phyloP scores from a whole-genome alignment of 2,329 filamentous ascomycete species.

The Colletotrichum coccodes region DNA sequence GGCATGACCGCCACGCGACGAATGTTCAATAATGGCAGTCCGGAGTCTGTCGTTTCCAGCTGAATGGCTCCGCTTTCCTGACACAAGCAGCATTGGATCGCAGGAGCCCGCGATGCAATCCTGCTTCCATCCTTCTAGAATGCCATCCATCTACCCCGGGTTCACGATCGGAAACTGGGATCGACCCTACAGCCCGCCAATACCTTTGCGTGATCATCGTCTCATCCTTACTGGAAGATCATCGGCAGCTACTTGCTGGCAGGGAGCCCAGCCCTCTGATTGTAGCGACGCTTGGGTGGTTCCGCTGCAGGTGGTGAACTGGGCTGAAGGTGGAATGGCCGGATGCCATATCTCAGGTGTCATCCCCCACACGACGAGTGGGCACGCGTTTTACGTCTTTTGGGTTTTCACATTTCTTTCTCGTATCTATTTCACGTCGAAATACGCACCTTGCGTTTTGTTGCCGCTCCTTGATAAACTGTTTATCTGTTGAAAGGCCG shows the following conservation, averaged over 20 bases:
- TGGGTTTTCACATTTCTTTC: not conserved
- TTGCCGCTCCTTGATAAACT: not conserved
- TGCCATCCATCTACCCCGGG: not conserved
- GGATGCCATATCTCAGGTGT: conserved; percentile 15
- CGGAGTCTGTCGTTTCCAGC: conserved; percentile 8
- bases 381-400: not conserved
- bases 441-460: not conserved
- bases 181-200: not conserved
- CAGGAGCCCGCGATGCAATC: not conserved
- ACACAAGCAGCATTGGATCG: not conserved
- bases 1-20: conserved; percentile 3
- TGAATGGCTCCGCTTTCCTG: conserved; percentile 14
- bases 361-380: conserved; percentile 5
- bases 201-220: conserved; percentile 23
- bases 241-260: not conserved
- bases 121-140: conserved; percentile 16
- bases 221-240: conserved; percentile 23
- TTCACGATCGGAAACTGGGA: not conserved
- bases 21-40: not conserved
- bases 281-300: not conserved
- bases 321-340: not conserved
- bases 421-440: conserved; percentile 5
- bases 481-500: not conserved
- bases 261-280: not conserved
- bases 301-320: not conserved